A percentile compares a stretch with the other conserved stretches of the same genome.
phyloP scores from a whole-genome alignment of 495 filamentous ascomycete genomes.

The Xylaria flabelliformis region DNA sequence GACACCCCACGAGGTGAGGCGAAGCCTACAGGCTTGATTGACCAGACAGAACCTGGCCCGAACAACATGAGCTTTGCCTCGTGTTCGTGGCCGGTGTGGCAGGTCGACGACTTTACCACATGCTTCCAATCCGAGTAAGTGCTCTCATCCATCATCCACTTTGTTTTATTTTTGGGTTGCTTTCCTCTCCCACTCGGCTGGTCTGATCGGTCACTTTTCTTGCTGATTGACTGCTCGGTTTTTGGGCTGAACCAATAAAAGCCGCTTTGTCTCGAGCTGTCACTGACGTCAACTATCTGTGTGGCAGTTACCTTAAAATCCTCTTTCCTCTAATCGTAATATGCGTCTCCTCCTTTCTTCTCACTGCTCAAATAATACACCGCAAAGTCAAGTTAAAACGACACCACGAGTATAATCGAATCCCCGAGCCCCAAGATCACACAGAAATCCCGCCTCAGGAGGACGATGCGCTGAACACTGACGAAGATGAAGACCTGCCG shows the following conservation, averaged over 20 bases:
- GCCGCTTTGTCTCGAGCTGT: conserved; percentile 22
- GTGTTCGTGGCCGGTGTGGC: conserved; percentile 84
- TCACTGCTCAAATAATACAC: conserved; percentile 61
- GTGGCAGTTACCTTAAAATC: conserved; percentile 80
- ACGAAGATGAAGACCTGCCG: conserved; percentile 68
- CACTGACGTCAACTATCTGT: conserved; percentile 32
- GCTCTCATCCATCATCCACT: neutral
- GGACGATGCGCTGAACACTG: conserved; percentile 56
- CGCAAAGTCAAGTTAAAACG: conserved; percentile 55
- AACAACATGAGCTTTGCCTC: conserved; percentile 64
- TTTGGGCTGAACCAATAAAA: conserved; percentile 10
- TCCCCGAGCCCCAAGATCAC: conserved; percentile 52
- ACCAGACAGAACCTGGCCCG: conserved; percentile 6
- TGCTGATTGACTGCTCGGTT: neutral
- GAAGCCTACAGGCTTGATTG: conserved; percentile 14
- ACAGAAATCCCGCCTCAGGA: conserved; percentile 55
- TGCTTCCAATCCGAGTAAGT: conserved; percentile 92
- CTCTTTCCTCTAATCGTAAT: conserved; percentile 78
- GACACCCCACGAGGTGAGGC: conserved; percentile 21
- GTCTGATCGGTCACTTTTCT: neutral
- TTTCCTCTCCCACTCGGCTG: neutral
- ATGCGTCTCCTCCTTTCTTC: conserved; percentile 70
- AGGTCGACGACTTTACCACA: conserved; percentile 81
- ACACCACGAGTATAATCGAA: conserved; percentile 55
- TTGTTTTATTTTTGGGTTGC: conserved; percentile 2